phyloP scores from a whole-genome alignment of 352 stramenopile genomes.

The Globisporangium canariense region DNA sequence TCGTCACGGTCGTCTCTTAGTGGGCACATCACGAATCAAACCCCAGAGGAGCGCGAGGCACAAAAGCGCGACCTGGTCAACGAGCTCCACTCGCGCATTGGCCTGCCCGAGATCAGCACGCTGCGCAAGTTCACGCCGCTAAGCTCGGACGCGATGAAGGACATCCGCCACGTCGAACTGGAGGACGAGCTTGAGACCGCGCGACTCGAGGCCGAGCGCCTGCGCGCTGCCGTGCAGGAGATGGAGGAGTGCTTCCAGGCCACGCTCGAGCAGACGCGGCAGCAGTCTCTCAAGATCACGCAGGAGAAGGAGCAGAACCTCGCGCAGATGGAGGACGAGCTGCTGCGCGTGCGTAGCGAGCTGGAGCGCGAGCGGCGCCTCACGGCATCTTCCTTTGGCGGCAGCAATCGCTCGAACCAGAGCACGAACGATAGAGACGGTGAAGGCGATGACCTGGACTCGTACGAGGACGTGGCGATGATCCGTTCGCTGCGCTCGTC shows the following conservation, averaged over 20 bases:
- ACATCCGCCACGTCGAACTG: slow-evolving; percentile 45
- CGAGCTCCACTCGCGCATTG: slow-evolving; percentile 66
- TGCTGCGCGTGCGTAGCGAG: slow-evolving; percentile 47
- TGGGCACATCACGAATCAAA: slow-evolving; percentile 9
- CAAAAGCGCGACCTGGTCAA: slow-evolving; percentile 78
- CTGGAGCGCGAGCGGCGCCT: slow-evolving; percentile 45
- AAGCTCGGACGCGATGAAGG: slow-evolving; percentile 35
- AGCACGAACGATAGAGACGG: slow-evolving; percentile 24
- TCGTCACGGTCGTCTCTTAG: background rate
- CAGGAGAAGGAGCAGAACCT: slow-evolving; percentile 53
- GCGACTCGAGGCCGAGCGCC: slow-evolving; percentile 50
- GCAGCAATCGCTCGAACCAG: slow-evolving; percentile 29
- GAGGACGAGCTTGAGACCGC: slow-evolving; percentile 55
- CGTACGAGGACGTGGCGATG: slow-evolving; percentile 30
- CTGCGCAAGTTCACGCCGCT: slow-evolving; percentile 71
- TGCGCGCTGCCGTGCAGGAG: slow-evolving; percentile 50
- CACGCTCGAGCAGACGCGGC: slow-evolving; percentile 44
- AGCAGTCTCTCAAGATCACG: slow-evolving; percentile 59
- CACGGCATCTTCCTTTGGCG: slow-evolving; percentile 27
- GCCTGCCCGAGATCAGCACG: slow-evolving; percentile 61
- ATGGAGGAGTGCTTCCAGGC: slow-evolving; percentile 56
- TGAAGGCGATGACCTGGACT: slow-evolving; percentile 22
- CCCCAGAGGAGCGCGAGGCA: slow-evolving; percentile 28
- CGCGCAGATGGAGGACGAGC: slow-evolving; percentile 40
- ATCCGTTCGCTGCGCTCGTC: slow-evolving; percentile 39